Percentiles rank a stretch among this genome's conserved stretches.
Evolutionary conservation across 192 early-diverging fungal genomes (phyloP).

Genomic region (Spizellomyces punctatus): DNA sequence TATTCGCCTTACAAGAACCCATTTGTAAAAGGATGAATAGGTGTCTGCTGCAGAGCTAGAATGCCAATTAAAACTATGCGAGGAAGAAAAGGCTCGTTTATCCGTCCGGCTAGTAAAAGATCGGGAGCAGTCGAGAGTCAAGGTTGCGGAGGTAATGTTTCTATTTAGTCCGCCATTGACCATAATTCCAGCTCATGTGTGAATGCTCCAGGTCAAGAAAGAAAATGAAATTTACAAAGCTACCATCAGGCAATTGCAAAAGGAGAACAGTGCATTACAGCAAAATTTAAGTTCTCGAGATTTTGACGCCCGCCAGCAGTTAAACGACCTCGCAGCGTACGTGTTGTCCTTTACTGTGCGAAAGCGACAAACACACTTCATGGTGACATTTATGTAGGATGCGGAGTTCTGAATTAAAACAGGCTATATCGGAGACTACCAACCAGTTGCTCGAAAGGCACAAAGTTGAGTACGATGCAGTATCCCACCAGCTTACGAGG

Average conservation of each 20-base stretch:
- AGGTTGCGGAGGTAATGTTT: conserved; percentile 36
- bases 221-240: conserved; percentile 40
- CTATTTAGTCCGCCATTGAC: too few species aligned
- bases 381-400: background rate
- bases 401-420: conserved; percentile 17
- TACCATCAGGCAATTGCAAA: conserved; percentile 41
- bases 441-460: conserved; percentile 25
- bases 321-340: conserved; percentile 36
- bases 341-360: background rate
- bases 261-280: conserved; percentile 24
- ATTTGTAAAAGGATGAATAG: too few species aligned
- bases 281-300: conserved; percentile 13
- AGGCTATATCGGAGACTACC: conserved; percentile 27
- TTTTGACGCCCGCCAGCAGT: conserved; percentile 21
- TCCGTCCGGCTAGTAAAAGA: conserved; percentile 45
- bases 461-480: conserved; percentile 34
- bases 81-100: conserved; percentile 38
- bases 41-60: background rate
- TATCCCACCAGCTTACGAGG: conserved; percentile 20
- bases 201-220: conserved; percentile 2
- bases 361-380: background rate
- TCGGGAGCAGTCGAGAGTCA: conserved; percentile 42
- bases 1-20: background rate
- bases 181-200: background rate
- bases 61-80: conserved; percentile 11